These are phyloP conservation scores for Eucalyptus cloeziana DNA, from an alignment of 345 rosid species.

Conservation along the genomic window DNA sequence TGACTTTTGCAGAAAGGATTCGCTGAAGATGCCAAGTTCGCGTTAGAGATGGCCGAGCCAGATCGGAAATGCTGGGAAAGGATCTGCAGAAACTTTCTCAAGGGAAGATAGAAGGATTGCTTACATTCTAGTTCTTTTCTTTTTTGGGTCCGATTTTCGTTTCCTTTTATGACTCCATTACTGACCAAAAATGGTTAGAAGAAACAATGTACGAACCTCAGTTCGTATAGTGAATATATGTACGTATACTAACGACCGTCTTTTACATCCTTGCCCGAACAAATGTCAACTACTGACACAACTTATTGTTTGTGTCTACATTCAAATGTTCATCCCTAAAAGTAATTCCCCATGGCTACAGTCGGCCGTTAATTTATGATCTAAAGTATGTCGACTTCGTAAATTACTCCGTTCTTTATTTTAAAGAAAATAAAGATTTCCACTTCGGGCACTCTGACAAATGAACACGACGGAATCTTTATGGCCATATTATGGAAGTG, in stretches of 20 bases:
- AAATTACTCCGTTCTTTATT: not conserved
- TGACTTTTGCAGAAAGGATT: constrained; percentile 18
- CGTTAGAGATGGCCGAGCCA: constrained; percentile 39
- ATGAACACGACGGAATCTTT: not conserved
- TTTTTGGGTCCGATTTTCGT: not conserved
- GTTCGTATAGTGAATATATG: not conserved
- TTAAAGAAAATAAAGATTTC: not conserved
- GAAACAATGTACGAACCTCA: not conserved
- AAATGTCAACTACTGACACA: not conserved
- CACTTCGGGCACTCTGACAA: not conserved
- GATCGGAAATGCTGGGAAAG: constrained; percentile 41
- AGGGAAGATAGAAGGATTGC: not conserved
- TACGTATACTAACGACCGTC: not conserved
- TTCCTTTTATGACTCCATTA: not conserved
- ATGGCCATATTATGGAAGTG: not conserved
- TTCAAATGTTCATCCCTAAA: not conserved
- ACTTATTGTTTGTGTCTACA: not conserved
- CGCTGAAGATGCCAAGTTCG: constrained; percentile 30
- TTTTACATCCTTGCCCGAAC: not conserved
- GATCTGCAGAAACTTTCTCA: constrained; percentile 56
- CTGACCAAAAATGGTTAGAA: not conserved
- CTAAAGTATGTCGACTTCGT: not conserved
- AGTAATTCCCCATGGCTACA: not conserved
- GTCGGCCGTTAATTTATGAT: not conserved
- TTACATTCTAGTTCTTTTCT: not conserved